Evolutionary conservation across 768 basidiomycete species (phyloP), one percentile per base, ranked within the genome.

Genomic region (Collybia nuda): DNA sequence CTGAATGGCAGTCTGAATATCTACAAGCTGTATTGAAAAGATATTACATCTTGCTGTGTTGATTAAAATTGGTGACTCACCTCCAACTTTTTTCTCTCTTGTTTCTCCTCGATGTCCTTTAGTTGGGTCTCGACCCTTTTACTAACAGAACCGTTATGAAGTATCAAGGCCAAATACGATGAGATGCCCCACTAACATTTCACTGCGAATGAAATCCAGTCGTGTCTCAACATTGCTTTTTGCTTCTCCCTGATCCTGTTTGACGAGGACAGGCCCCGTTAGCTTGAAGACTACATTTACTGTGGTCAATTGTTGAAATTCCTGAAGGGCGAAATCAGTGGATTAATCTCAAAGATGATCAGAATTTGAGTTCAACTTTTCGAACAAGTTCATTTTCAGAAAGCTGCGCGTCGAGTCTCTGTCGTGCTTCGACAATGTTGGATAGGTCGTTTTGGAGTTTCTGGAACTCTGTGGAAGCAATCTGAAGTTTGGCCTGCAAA

Each of bases 311-410:
- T 76, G 72, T 15, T 76, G 71, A 62, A 98, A 93, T 71, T 98
- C 96, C 94, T 98, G 63, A 49, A n/a, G 24, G 47, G 41, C 42
- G 19, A 17, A 11, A 41, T 51, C 21, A 47, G 42, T 39, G 44
- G 18, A 23, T 14, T 7, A 21, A 26, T 35, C 21, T 12, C 15
- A 40, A 23, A 23, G 40, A 19, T 29, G 12, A 53, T 26, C 46
- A 23, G 23, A 23, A 21, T 23, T n/a, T 32, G 40, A 32, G 19
- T 37, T 66, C 17, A 35, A 88, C 95, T 81, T 95, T 91, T 65
- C 92, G 85, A 40, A 98, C 96, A 42, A 85, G 73, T 67, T 97
- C 91, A 68, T 94, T 97, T 71, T 98, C 96, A 5, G 87, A 85
- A 39, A 88, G 70, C 64, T 97, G 94, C 0, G 93, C 85, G 54